Evolutionary conservation across 176 grass and related monocot genomes (phyloP).

Genomic region (Saccharum officinarum): DNA sequence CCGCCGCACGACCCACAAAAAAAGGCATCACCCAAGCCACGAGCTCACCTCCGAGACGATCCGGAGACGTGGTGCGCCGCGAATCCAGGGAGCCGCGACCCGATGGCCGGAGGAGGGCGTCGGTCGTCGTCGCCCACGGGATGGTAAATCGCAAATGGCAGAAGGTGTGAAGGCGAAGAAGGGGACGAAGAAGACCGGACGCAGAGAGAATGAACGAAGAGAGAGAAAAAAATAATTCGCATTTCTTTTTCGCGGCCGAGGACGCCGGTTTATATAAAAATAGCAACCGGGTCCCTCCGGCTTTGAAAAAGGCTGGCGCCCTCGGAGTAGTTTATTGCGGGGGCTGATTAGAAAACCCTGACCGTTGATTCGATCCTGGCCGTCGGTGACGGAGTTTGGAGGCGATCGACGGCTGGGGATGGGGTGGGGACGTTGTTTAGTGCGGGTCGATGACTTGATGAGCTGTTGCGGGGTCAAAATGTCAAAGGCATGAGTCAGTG

Average conservation of each 20-base stretch:
- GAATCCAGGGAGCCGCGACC: background rate
- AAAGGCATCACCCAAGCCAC: background rate
- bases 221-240: background rate
- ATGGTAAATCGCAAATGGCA: constrained; percentile 8
- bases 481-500: constrained; percentile 57
- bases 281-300: constrained; percentile 13
- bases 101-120: background rate
- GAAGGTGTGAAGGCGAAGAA: constrained; percentile 38
- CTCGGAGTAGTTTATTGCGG: background rate
- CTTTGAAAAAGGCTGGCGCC: constrained; percentile 8
- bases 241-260: constrained; percentile 4
- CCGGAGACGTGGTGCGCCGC: background rate
- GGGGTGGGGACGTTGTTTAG: background rate
- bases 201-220: background rate
- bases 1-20: background rate
- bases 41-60: constrained; percentile 30
- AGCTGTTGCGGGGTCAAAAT: constrained; percentile 30
- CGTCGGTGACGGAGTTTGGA: background rate
- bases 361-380: background rate
- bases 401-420: constrained; percentile 18
- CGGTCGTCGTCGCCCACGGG: constrained; percentile 27
- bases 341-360: background rate
- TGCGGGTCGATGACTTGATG: background rate
- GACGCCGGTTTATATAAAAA: constrained; percentile 27
- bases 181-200: constrained; percentile 23